Evolutionary conservation across 129 eudicot genomes (phyloP), one percentile per base, ranked within the genome.

Genomic region (Helianthus annuus): DNA sequence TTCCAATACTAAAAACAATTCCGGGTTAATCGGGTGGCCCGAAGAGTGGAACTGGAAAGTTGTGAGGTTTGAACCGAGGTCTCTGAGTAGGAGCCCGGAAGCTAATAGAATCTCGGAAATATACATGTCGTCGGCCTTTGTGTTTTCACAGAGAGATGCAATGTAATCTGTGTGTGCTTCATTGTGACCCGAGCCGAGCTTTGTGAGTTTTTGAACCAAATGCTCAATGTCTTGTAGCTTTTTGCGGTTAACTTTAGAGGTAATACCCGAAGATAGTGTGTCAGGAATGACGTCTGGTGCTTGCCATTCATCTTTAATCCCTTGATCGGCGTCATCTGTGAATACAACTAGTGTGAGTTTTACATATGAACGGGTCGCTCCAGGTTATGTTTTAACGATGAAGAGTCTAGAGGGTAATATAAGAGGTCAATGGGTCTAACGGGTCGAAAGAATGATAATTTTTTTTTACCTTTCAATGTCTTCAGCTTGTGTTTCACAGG

Each of bases 81-180:
- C 98, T 73, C 98, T 71, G 48, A 93, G 89, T 51, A 93, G 96
- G 16, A 93, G 91, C 22, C 98, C 98, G 0, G 98, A 93, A 71
- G 97, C 92, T 71, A 93, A 81, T 57, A 93, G 73, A 58, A 93
- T 90, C 77, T 93, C 98, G 1, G 97, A 89, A 13, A 93, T 82
- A 61, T 93, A 93, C 75, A 95, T 76, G 80, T 93, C 85, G 32
- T 89, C 88, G 0, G 91, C 96, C 44, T 89, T 82, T 12, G 95
- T 68, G 87, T 87, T 87, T 61, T 89, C 94, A 66, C 94, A 92
- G 10, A 92, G 85, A 24, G 91, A 92, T 46, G 96, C 96, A 48
- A 92, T 92, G 84, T 92, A 86, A 69, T 89, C 96, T 3, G 89
- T 86, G 40, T 77, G 87, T 29, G 86, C 85, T 83, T 92, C 96